A percentile compares a stretch with the other conserved stretches of the same genome.
These are phyloP conservation scores for Harringtonia lauricola DNA, from an alignment of 2,329 filamentous ascomycete species.

Conservation along the genomic window DNA sequence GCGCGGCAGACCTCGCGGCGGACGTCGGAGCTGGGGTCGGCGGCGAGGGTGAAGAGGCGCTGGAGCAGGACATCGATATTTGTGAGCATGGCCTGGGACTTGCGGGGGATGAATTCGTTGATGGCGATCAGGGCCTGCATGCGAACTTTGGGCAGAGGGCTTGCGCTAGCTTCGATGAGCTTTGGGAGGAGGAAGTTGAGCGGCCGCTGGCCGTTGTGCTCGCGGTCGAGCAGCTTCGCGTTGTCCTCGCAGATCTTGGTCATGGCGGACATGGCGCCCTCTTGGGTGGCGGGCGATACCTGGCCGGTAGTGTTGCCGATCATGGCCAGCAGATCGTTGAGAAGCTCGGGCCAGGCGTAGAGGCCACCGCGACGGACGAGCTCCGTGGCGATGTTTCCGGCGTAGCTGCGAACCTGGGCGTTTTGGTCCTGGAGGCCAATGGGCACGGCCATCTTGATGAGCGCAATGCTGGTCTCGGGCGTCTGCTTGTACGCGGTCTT, in stretches of 20 bases:
- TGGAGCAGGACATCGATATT: constrained; percentile 73
- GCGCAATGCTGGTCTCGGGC: constrained; percentile 57
- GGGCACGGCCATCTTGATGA: constrained; percentile 72
- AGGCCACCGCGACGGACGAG: constrained; percentile 76
- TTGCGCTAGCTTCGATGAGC: constrained; percentile 76
- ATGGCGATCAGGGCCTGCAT: constrained; percentile 71
- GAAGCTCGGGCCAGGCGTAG: constrained; percentile 80
- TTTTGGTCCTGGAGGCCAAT: constrained; percentile 72
- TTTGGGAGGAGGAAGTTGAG: constrained; percentile 84
- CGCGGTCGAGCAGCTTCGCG: constrained; percentile 70
- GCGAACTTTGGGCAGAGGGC: constrained; percentile 64
- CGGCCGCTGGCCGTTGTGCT: constrained; percentile 80
- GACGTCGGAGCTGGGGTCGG: constrained; percentile 69
- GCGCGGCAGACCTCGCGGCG: constrained; percentile 87
- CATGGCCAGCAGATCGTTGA: constrained; percentile 71
- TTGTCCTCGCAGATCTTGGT: constrained; percentile 97
- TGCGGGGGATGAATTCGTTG: constrained; percentile 83
- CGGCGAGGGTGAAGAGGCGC: constrained; percentile 70
- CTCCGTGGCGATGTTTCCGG: constrained; percentile 91
- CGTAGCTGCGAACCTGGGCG: constrained; percentile 73
- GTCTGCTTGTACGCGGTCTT: constrained; percentile 65
- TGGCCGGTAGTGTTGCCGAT: constrained; percentile 63
- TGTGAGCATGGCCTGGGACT: constrained; percentile 70
- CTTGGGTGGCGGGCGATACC: constrained; percentile 61
- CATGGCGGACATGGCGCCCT: constrained; percentile 87